Conservation (phyloP, 176 grass and related monocot genomes). For the Bromus sterilis region DNA sequence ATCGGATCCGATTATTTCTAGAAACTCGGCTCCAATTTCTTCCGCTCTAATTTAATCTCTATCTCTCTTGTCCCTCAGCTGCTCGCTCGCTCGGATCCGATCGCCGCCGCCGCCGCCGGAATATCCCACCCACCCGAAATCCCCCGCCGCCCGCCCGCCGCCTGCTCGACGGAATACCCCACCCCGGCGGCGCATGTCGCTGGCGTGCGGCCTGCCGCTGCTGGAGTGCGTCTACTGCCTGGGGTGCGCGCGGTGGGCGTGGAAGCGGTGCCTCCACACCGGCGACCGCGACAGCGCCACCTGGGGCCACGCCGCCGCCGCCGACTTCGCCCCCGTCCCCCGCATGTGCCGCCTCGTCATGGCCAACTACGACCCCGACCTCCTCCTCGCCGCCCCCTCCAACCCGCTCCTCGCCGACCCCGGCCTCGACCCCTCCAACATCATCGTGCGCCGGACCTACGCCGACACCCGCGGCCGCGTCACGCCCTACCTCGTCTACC, state of each 20-base stretch:
- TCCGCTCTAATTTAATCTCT: not conserved
- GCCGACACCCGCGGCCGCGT: slow-evolving; percentile 56
- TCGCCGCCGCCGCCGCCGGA: not conserved
- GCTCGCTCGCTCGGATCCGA: not conserved
- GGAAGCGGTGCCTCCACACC: slow-evolving; percentile 88
- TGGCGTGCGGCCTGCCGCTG: slow-evolving; percentile 75
- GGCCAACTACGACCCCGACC: slow-evolving; percentile 54
- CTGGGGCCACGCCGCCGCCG: slow-evolving; percentile 53
- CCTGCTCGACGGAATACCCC: not conserved
- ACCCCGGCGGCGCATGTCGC: slow-evolving; percentile 37
- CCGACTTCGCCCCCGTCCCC: slow-evolving; percentile 67
- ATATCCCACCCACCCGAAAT: not conserved
- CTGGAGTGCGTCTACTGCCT: slow-evolving; percentile 98
- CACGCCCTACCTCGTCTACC: slow-evolving; percentile 81
- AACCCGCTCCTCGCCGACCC: slow-evolving; percentile 9
- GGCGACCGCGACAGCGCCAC: slow-evolving; percentile 72
- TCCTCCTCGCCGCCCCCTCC: not conserved
- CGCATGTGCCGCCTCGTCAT: slow-evolving; percentile 88
- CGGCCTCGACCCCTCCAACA: slow-evolving; percentile 18
- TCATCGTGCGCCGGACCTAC: slow-evolving; percentile 63
- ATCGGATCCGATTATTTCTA: not conserved
- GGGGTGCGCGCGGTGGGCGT: slow-evolving; percentile 86
- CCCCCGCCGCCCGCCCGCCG: not conserved
- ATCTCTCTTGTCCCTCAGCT: not conserved
- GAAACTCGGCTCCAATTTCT: not conserved